Conservation (phyloP, 768 basidiomycete species). For the Naganishia kalamii region DNA sequence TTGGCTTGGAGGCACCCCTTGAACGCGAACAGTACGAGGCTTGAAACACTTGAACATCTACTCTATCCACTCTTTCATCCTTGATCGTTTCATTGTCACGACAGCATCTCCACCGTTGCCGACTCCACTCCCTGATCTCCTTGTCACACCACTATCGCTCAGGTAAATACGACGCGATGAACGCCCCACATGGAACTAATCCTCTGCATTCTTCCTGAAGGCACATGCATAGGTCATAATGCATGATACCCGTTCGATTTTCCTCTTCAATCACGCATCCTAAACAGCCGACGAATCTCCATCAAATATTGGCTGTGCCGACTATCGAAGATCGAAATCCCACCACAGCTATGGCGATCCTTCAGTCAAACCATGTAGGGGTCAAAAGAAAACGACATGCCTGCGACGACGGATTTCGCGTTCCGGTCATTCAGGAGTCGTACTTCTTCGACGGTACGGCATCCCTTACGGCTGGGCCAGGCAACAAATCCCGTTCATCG, state of each 20-base stretch:
- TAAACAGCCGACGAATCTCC: neutral
- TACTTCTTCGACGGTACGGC: neutral
- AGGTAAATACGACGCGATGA: neutral
- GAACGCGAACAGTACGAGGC: neutral
- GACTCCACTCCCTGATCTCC: neutral
- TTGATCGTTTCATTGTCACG: neutral
- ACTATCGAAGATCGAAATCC: neutral
- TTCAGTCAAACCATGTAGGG: neutral
- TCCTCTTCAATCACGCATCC: neutral
- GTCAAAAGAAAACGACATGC: neutral
- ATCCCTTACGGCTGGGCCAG: too few species aligned
- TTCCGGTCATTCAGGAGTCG: neutral
- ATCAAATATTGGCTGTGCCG: neutral
- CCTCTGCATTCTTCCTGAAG: neutral
- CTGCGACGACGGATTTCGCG: conserved; percentile 3
- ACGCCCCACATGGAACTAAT: neutral
- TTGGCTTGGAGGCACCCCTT: neutral
- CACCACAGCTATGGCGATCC: neutral
- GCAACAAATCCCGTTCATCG: neutral
- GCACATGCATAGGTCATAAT: conserved; percentile 17
- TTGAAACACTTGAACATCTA: neutral
- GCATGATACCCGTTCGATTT: conserved; percentile 6
- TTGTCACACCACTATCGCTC: too few species aligned
- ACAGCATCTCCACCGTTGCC: too few species aligned
- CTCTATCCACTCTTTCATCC: neutral